Evolutionary conservation across 2,329 filamentous ascomycete species (phyloP).

Genomic region (Neopestalotiopsis rosae): DNA sequence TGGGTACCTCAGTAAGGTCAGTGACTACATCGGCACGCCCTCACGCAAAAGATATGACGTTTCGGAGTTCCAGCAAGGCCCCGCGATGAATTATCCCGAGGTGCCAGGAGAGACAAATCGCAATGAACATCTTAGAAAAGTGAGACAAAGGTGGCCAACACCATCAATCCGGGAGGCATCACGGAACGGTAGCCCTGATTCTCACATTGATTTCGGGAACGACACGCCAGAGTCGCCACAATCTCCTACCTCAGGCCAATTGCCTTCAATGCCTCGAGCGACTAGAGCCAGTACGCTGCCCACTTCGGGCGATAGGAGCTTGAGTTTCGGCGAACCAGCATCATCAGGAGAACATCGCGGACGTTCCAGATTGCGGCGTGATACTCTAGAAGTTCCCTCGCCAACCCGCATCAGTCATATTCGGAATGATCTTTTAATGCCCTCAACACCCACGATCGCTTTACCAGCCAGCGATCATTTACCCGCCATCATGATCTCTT

Average conservation of each 20-base stretch:
- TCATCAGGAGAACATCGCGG: conserved; percentile 25
- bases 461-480: neutral
- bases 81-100: conserved; percentile 57
- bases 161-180: conserved; percentile 37
- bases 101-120: conserved; percentile 58
- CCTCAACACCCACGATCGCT: conserved; percentile 13
- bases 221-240: conserved; percentile 25
- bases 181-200: conserved; percentile 42
- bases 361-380: conserved; percentile 28
- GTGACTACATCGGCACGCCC: conserved; percentile 52
- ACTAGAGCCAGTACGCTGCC: conserved; percentile 28
- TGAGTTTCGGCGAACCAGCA: neutral
- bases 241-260: conserved; percentile 25
- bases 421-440: conserved; percentile 16
- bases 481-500: conserved; percentile 28
- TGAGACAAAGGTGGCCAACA: conserved; percentile 46
- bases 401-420: conserved; percentile 23
- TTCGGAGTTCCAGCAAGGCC: conserved; percentile 51
- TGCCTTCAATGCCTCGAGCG: conserved; percentile 24
- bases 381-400: conserved; percentile 39
- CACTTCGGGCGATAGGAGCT: conserved; percentile 4
- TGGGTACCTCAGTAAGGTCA: conserved; percentile 45
- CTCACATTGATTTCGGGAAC: conserved; percentile 26
- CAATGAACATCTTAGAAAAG: conserved; percentile 45
- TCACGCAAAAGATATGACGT: conserved; percentile 54